Percentiles rank a stretch among this genome's conserved stretches.
phyloP scores from a whole-genome alignment of 768 basidiomycete genomes.

The Rhodosporidiobolus odoratus region DNA sequence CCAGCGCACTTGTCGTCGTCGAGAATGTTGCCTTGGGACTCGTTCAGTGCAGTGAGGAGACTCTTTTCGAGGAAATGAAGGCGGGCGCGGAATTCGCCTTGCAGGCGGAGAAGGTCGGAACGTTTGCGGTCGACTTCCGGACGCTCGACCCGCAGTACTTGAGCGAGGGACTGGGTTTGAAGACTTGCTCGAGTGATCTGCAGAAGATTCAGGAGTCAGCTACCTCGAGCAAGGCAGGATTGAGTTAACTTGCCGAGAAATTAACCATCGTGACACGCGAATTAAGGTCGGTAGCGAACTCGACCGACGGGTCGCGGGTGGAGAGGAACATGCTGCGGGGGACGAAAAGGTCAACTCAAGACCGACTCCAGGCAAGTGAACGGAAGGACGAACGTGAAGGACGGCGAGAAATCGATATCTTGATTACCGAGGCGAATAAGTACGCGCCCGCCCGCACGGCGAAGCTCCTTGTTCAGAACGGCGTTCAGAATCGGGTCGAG shows the following conservation, averaged over 20 bases:
- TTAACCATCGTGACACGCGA: constrained; percentile 57
- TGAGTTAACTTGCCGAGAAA: constrained; percentile 33
- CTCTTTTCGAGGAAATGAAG: constrained; percentile 87
- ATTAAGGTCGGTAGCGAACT: constrained; percentile 97
- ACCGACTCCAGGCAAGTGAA: too few species aligned
- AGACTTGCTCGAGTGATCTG: constrained; percentile 98
- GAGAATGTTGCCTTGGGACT: constrained; percentile 91
- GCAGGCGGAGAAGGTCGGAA: constrained; percentile 94
- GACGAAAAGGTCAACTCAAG: not conserved
- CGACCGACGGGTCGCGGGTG: constrained; percentile 91
- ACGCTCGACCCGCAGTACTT: constrained; percentile 92
- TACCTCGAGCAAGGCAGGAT: not conserved
- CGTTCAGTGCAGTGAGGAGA: constrained; percentile 88
- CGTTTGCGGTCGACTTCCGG: constrained; percentile 93
- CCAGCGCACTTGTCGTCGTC: constrained; percentile 74
- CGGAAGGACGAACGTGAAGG: constrained; percentile 61
- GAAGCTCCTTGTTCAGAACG: constrained; percentile 92
- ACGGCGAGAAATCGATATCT: constrained; percentile 98
- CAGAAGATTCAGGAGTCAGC: constrained; percentile 82
- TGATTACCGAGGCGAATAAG: constrained; percentile 93
- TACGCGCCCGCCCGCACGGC: constrained; percentile 92
- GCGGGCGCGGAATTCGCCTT: constrained; percentile 92
- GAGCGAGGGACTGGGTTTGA: constrained; percentile 95
- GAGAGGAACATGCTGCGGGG: constrained; percentile 75
- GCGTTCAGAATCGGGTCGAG: constrained; percentile 96